phyloP scores from a whole-genome alignment of 2,329 filamentous ascomycete species.

The Zasmidium citrigriseum region DNA sequence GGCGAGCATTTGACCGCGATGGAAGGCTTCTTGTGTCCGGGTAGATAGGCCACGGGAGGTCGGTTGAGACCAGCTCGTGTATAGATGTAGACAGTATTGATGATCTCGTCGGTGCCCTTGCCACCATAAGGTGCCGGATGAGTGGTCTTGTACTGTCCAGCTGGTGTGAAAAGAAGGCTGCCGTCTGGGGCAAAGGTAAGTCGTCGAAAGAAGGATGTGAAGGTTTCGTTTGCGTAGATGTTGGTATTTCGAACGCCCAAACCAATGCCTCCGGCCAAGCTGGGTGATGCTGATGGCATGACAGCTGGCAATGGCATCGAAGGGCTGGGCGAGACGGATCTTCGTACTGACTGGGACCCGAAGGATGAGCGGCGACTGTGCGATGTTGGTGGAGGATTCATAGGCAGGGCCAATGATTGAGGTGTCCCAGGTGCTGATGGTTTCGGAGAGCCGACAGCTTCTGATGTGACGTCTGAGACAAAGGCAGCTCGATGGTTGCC shows the following conservation, averaged over 20 bases:
- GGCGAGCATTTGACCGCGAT: constrained; percentile 95
- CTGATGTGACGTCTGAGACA: constrained; percentile 55
- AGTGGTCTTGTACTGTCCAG: constrained; percentile 89
- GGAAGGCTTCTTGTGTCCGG: constrained; percentile 96
- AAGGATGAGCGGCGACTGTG: constrained; percentile 96
- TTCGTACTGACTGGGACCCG: constrained; percentile 65
- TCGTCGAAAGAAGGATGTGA: constrained; percentile 94
- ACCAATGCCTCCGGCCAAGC: constrained; percentile 63
- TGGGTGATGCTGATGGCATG: constrained; percentile 90
- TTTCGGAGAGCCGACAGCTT: constrained; percentile 74
- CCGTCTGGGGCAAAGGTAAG: constrained; percentile 95
- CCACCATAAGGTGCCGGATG: constrained; percentile 66
- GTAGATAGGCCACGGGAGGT: constrained; percentile 89
- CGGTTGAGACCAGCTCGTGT: constrained; percentile 95
- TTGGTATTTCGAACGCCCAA: constrained; percentile 75
- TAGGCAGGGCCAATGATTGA: constrained; percentile 82
- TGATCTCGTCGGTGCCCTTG: constrained; percentile 82
- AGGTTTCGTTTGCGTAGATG: constrained; percentile 93
- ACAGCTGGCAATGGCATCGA: constrained; percentile 93
- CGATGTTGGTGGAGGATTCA: constrained; percentile 93
- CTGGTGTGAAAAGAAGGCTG: constrained; percentile 88
- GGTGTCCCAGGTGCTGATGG: constrained; percentile 93
- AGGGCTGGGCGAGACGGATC: constrained; percentile 89
- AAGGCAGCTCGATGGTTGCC: constrained; percentile 57
- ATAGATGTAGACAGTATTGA: constrained; percentile 98